These are phyloP conservation scores for Basipetospora chlamydospora DNA, from an alignment of 2,329 filamentous ascomycete species.

Conservation along the genomic window DNA sequence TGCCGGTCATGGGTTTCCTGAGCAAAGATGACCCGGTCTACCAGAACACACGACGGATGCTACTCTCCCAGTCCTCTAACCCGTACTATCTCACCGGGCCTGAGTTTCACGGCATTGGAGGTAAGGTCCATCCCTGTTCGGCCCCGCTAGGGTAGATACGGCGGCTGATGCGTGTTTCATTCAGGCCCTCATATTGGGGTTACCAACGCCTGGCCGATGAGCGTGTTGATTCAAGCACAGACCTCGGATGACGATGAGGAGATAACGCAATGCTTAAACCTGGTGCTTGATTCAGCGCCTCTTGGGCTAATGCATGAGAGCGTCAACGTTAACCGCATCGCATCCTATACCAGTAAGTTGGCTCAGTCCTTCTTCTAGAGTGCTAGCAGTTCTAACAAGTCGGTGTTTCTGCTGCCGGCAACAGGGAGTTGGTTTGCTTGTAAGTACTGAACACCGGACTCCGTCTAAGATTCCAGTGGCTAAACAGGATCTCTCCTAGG, in stretches of 20 bases:
- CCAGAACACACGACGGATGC: slow-evolving; percentile 68
- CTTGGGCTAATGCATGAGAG: slow-evolving; percentile 86
- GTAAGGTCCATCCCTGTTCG: no score
- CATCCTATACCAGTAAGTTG: slow-evolving; percentile 56
- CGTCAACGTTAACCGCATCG: slow-evolving; percentile 57
- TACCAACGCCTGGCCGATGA: slow-evolving; percentile 95
- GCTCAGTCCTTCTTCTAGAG: neutral
- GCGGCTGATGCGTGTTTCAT: no score
- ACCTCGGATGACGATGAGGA: slow-evolving; percentile 74
- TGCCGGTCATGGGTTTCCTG: slow-evolving; percentile 68
- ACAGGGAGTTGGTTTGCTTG: slow-evolving; percentile 79
- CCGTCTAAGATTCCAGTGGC: no score
- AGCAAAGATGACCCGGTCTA: slow-evolving; percentile 54
- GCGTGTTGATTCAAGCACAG: slow-evolving; percentile 77
- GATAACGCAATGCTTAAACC: slow-evolving; percentile 56
- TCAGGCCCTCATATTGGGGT: slow-evolving; percentile 58
- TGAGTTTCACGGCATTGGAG: slow-evolving; percentile 78
- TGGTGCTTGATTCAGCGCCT: slow-evolving; percentile 61
- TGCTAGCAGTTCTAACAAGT: slow-evolving; percentile 3
- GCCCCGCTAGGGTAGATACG: neutral
- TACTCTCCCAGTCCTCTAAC: slow-evolving; percentile 62
- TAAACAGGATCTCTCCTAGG: slow-evolving; percentile 20
- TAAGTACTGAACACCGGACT: no score
- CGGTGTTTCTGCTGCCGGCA: neutral
- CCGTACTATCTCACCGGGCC: slow-evolving; percentile 74